phyloP scores from a whole-genome alignment of 176 grass and related monocot species.

The Puya raimondii region DNA sequence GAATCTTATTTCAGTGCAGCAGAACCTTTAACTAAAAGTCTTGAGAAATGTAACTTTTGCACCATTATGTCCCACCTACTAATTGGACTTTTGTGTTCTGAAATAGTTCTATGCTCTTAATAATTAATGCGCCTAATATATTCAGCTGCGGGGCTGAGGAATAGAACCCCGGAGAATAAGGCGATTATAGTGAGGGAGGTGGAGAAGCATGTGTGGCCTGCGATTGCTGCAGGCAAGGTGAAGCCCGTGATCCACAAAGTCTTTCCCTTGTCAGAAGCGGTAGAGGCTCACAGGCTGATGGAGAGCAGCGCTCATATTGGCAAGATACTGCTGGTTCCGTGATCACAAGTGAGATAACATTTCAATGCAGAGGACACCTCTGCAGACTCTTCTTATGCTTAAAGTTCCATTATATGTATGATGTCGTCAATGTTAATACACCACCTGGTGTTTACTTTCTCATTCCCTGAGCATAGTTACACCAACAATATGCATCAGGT shows the following conservation, averaged over 20 bases:
- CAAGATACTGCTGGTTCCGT: conserved; percentile 81
- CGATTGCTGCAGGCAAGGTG: conserved; percentile 48
- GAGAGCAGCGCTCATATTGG: conserved; percentile 69
- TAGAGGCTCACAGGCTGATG: conserved; percentile 66
- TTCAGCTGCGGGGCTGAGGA: conserved; percentile 60
- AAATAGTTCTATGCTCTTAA: too few relatives aligned
- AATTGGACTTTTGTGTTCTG: too few relatives aligned
- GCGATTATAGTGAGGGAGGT: conserved; percentile 59
- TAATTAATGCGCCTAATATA: background rate
- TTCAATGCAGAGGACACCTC: background rate
- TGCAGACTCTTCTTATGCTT: too few relatives aligned
- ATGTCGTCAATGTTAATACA: too few relatives aligned
- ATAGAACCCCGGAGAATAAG: conserved; percentile 54
- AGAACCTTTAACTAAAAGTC: too few relatives aligned
- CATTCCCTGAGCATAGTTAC: too few relatives aligned
- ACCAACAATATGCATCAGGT: too few relatives aligned
- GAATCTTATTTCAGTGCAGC: too few relatives aligned
- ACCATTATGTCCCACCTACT: too few relatives aligned
- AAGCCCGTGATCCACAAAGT: conserved; percentile 63
- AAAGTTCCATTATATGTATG: too few relatives aligned
- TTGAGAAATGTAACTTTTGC: too few relatives aligned
- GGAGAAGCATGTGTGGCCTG: conserved; percentile 74
- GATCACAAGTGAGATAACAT: background rate
- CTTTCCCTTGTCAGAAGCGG: conserved; percentile 57
- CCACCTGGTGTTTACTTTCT: too few relatives aligned